Evolutionary conservation across 352 stramenopile genomes (phyloP).

Genomic region (Pythium coloratum): DNA sequence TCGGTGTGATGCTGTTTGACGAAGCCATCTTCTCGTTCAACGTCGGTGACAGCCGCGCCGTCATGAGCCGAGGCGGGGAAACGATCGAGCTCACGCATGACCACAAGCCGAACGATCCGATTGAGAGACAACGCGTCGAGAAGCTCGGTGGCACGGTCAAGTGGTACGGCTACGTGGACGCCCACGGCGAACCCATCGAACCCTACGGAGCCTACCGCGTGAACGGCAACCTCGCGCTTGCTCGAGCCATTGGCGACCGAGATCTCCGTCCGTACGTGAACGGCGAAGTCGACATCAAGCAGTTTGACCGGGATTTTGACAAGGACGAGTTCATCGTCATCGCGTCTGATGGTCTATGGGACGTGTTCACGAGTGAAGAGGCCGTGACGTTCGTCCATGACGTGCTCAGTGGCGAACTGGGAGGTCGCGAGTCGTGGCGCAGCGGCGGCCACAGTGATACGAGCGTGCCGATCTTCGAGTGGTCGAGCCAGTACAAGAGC

Average conservation of each 20-base stretch:
- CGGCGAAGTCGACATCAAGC: conserved; percentile 77
- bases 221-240: conserved; percentile 92
- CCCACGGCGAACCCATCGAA: conserved; percentile 80
- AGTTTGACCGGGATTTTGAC: conserved; percentile 71
- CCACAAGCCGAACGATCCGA: conserved; percentile 89
- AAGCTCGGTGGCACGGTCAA: conserved; percentile 82
- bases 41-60: conserved; percentile 94
- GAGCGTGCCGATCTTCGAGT: conserved; percentile 86
- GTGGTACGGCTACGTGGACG: conserved; percentile 89
- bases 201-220: conserved; percentile 91
- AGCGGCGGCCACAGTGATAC: conserved; percentile 81
- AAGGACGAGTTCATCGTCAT: conserved; percentile 93
- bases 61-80: conserved; percentile 86
- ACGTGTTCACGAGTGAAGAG: conserved; percentile 92
- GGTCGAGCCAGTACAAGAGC: conserved; percentile 89
- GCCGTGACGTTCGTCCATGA: conserved; percentile 91
- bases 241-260: conserved; percentile 89
- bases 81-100: conserved; percentile 79
- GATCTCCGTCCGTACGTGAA: conserved; percentile 86
- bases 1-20: conserved; percentile 71
- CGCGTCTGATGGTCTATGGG: conserved; percentile 92
- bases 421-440: conserved; percentile 77
- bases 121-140: conserved; percentile 76
- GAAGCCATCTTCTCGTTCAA: conserved; percentile 88
- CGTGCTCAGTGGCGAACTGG: conserved; percentile 82